These are phyloP conservation scores for Sporothrix euskadiensis DNA, from an alignment of 2,329 filamentous ascomycete genomes.

Conservation along the genomic window DNA sequence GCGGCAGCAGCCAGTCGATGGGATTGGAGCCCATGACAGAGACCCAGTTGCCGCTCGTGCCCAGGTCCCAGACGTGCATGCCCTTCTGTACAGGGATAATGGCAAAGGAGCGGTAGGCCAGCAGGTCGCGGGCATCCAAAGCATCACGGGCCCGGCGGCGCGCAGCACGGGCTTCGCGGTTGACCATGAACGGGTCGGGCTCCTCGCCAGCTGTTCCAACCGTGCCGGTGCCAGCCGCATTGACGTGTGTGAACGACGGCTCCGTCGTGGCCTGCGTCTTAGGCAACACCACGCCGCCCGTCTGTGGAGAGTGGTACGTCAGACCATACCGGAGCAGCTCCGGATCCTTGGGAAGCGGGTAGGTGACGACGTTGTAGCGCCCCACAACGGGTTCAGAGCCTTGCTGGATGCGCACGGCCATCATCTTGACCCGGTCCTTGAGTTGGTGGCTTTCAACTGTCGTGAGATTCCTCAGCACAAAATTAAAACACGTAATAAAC, in stretches of 20 bases:
- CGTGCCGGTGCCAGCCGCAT: conserved; percentile 13
- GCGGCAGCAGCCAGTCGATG: conserved; percentile 78
- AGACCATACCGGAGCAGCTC: background rate
- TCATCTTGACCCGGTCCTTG: conserved; percentile 62
- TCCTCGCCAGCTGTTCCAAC: background rate
- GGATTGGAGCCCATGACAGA: conserved; percentile 73
- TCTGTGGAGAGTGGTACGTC: background rate
- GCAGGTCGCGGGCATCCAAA: conserved; percentile 42
- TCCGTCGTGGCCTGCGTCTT: background rate
- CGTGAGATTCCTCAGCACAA: conserved; percentile 72
- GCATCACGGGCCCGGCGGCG: conserved; percentile 28
- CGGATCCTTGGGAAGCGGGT: conserved; percentile 32
- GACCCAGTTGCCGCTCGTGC: conserved; percentile 68
- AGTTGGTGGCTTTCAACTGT: conserved; percentile 76
- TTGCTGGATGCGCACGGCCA: conserved; percentile 71
- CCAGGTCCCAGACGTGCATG: conserved; percentile 85
- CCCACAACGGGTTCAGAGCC: conserved; percentile 49
- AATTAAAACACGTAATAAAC: conserved; percentile 69
- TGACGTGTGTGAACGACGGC: background rate
- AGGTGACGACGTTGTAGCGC: conserved; percentile 47
- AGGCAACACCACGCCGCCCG: background rate
- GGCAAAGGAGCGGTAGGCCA: conserved; percentile 69
- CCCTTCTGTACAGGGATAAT: conserved; percentile 71
- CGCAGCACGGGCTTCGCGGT: conserved; percentile 20
- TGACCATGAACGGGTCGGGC: conserved; percentile 15